phyloP scores from a whole-genome alignment of 345 rosid genomes.

The Punica granatum region DNA sequence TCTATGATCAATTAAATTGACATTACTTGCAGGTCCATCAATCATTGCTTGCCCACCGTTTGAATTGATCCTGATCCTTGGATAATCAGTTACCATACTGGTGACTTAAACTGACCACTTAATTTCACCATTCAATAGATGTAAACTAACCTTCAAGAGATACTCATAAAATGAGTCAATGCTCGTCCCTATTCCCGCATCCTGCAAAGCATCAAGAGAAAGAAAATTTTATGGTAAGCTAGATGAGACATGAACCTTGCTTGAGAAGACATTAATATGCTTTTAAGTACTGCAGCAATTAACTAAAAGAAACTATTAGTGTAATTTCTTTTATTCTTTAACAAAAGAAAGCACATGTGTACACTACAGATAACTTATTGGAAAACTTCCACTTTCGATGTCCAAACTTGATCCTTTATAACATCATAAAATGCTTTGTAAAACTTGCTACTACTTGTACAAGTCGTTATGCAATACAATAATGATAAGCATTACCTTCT shows the following conservation, averaged over 20 bases:
- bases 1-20: background rate
- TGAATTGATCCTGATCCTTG: background rate
- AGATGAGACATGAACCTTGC: background rate
- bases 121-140: background rate
- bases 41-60: background rate
- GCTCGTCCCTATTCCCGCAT: conserved; percentile 99
- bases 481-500: conserved; percentile 47
- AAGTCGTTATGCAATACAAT: background rate
- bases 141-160: conserved; percentile 74
- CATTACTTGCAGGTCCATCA: background rate
- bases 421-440: background rate
- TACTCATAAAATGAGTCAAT: conserved; percentile 97
- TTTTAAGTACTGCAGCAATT: background rate
- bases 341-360: background rate
- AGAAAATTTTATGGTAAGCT: background rate
- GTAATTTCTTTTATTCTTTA: background rate
- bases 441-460: background rate
- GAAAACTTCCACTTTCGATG: background rate
- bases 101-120: background rate
- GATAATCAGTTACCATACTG: background rate
- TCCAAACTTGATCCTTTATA: background rate
- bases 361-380: background rate
- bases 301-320: background rate
- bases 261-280: background rate
- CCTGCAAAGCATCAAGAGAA: conserved; percentile 48